Conservation (phyloP, 257 asterid genomes). For the Solanum raphanifolium region DNA sequence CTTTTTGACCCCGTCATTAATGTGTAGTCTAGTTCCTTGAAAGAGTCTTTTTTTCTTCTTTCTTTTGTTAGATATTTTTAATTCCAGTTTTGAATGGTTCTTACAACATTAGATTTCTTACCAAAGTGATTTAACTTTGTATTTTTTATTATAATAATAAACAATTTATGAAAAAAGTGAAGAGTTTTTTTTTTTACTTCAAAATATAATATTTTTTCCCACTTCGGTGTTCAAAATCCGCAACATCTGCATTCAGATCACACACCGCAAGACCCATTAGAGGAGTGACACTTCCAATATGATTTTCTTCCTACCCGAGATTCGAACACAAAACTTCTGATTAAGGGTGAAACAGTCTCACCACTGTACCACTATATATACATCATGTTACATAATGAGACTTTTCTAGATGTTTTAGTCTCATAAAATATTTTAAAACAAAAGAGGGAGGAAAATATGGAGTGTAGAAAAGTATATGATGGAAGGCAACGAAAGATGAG, state of each 20-base stretch:
- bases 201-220: too few relatives aligned
- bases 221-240: too few relatives aligned
- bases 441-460: background rate
- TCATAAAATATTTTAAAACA: background rate
- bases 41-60: background rate
- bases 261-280: too few relatives aligned
- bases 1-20: background rate
- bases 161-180: background rate
- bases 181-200: background rate
- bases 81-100: background rate
- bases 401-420: background rate
- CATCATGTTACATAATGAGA: background rate
- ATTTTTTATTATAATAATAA: background rate
- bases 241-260: too few relatives aligned
- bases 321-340: too few relatives aligned
- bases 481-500: background rate
- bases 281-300: too few relatives aligned
- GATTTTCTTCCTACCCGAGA: rapidly evolving
- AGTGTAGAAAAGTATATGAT: background rate
- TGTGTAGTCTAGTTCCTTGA: background rate
- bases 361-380: too few relatives aligned
- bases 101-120: background rate
- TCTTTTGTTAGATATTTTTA: background rate
- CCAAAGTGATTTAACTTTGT: background rate
- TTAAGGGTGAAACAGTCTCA: rapidly evolving